phyloP scores from a whole-genome alignment of 2,329 filamentous ascomycete species.

The Scortechinia acanthostroma region DNA sequence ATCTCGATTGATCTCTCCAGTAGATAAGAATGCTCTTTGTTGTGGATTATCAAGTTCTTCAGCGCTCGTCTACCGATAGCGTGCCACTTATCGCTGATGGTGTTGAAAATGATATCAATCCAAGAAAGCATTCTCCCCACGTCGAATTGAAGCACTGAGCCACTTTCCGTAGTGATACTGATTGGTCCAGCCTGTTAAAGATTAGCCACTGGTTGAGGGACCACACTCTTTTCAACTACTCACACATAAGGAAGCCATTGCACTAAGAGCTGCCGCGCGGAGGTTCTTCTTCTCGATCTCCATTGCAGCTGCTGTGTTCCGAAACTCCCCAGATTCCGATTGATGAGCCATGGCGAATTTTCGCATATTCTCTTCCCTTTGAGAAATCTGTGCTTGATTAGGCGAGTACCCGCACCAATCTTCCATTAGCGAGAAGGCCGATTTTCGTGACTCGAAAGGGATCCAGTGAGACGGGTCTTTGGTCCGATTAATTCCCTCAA shows the following conservation, averaged over 20 bases:
- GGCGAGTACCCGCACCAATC: conserved; percentile 98
- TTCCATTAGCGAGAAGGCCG: conserved; percentile 93
- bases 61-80: conserved; percentile 80
- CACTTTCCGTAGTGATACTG: conserved; percentile 80
- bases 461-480: conserved; percentile 87
- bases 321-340: conserved; percentile 68
- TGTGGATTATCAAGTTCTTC: conserved; percentile 83
- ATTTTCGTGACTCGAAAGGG: conserved; percentile 92
- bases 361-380: conserved; percentile 79
- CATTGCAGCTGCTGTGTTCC: conserved; percentile 78
- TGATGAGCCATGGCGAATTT: conserved; percentile 71
- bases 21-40: conserved; percentile 77
- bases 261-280: conserved; percentile 80
- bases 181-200: conserved; percentile 73
- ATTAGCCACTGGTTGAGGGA: too few relatives aligned
- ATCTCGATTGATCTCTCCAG: conserved; percentile 84
- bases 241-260: conserved; percentile 92
- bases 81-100: conserved; percentile 84
- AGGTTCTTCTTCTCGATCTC: conserved; percentile 95
- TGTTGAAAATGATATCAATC: conserved; percentile 92
- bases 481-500: conserved; percentile 81
- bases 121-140: conserved; percentile 86
- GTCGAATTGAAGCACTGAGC: conserved; percentile 83
- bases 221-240: too few relatives aligned
- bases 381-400: conserved; percentile 75